Evolutionary conservation across 306 rosid species (phyloP).

Genomic region (Inga leiocalycina): DNA sequence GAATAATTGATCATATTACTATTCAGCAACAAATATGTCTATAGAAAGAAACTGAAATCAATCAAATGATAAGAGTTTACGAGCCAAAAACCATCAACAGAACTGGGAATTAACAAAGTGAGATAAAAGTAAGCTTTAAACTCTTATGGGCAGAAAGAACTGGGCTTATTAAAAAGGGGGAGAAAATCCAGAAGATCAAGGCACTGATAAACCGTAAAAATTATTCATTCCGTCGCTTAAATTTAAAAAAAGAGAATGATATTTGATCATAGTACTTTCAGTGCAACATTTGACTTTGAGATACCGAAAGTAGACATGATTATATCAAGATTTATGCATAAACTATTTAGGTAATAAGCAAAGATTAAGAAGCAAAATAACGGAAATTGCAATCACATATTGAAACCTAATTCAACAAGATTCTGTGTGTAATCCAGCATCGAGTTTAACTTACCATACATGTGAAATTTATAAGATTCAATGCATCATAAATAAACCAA

Average conservation of each 20-base stretch:
- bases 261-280: not conserved
- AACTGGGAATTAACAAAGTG: not conserved
- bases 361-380: constrained; percentile 9
- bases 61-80: constrained; percentile 11
- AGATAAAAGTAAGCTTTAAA: constrained; percentile 6
- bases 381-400: not conserved
- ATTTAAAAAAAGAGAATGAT: not conserved
- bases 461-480: not conserved
- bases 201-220: not conserved
- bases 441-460: not conserved
- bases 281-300: constrained; percentile 23
- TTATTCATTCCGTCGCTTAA: not conserved
- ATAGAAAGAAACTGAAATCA: constrained; percentile 14
- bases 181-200: constrained; percentile 1
- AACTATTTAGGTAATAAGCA: not conserved
- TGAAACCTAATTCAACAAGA: constrained; percentile 18
- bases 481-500: not conserved
- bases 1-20: constrained; percentile 21
- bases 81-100: constrained; percentile 2
- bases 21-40: constrained; percentile 23
- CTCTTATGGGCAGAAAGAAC: not conserved
- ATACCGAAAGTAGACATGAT: constrained; percentile 6
- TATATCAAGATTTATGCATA: not conserved
- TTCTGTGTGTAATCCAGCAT: not conserved
- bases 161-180: not conserved